Percentiles rank a stretch among this genome's conserved stretches.
Conservation (phyloP, 2,329 filamentous ascomycete species). For the Fusarium agapanthi region DNA sequence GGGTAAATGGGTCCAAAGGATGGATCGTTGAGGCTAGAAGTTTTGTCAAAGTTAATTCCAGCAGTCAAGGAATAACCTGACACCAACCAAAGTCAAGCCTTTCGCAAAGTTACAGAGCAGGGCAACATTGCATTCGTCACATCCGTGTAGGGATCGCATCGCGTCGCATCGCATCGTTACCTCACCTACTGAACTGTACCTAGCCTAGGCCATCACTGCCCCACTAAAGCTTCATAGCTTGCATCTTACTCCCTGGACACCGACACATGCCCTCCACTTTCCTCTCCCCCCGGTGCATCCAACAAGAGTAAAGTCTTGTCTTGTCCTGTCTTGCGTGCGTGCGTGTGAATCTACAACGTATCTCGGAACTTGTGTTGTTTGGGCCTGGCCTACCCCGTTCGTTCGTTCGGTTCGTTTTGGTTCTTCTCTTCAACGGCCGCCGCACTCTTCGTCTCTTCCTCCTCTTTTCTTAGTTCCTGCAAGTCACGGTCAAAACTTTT, state of each 20-base stretch:
- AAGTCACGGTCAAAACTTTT: conserved; percentile 1
- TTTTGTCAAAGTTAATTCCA: neutral
- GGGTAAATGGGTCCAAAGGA: neutral
- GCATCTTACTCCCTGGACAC: conserved; percentile 8
- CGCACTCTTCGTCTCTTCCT: conserved; percentile 32
- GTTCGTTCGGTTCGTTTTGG: neutral
- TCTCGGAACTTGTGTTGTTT: conserved; percentile 18
- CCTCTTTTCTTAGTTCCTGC: conserved; percentile 11
- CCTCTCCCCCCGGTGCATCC: conserved; percentile 2
- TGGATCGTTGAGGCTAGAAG: neutral
- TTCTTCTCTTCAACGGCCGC: conserved; percentile 25
- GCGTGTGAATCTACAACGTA: neutral
- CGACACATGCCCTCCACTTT: conserved; percentile 18
- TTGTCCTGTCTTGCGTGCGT: neutral
- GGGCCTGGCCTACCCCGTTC: neutral
- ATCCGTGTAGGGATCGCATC: neutral
- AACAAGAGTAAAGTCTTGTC: conserved; percentile 11
- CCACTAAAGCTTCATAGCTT: conserved; percentile 26
- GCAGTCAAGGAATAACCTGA: conserved; percentile 1
- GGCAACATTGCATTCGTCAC: neutral
- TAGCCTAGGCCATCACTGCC: neutral
- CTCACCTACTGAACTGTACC: conserved; percentile 4
- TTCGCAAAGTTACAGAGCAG: neutral
- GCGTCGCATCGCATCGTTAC: neutral
- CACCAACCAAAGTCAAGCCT: neutral